Conservation (phyloP, 805 yeast species). For the Sungouiozyma intestinalis region DNA sequence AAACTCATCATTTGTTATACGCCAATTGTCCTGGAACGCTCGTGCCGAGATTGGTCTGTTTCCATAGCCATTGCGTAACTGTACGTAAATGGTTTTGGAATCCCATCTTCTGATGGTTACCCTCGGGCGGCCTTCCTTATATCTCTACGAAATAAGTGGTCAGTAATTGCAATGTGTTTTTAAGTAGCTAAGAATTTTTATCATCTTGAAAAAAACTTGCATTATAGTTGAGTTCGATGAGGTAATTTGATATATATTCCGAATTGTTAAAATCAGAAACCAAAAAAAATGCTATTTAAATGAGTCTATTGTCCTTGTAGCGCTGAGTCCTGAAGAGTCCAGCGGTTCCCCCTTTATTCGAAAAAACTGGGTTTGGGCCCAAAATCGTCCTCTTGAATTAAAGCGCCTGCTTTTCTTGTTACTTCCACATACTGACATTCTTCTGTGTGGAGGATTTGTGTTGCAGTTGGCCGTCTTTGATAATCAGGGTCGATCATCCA, state of each 20-base stretch:
- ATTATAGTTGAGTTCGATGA: no score
- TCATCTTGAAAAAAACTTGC: no score
- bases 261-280: constrained; percentile 1
- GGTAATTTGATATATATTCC: neutral
- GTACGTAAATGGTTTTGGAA: no score
- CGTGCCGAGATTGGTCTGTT: neutral
- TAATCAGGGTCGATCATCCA: constrained; percentile 89
- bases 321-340: neutral
- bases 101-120: no score
- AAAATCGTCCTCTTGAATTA: constrained; percentile 89
- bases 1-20: constrained; percentile 21
- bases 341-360: constrained; percentile 2
- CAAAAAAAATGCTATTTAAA: constrained; percentile 2
- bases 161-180: no score
- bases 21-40: neutral
- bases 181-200: no score
- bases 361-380: constrained; percentile 63
- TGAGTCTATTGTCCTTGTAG: no score
- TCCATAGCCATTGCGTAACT: no score
- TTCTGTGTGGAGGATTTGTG: constrained; percentile 51
- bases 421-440: constrained; percentile 73
- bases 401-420: constrained; percentile 83
- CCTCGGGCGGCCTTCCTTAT: no score
- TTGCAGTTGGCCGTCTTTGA: constrained; percentile 68
- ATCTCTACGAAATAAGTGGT: no score